Evolutionary conservation across 1,284 basidiomycete genomes (phyloP), one percentile per base, ranked within the genome.

Genomic region (Ustilago hordei): DNA sequence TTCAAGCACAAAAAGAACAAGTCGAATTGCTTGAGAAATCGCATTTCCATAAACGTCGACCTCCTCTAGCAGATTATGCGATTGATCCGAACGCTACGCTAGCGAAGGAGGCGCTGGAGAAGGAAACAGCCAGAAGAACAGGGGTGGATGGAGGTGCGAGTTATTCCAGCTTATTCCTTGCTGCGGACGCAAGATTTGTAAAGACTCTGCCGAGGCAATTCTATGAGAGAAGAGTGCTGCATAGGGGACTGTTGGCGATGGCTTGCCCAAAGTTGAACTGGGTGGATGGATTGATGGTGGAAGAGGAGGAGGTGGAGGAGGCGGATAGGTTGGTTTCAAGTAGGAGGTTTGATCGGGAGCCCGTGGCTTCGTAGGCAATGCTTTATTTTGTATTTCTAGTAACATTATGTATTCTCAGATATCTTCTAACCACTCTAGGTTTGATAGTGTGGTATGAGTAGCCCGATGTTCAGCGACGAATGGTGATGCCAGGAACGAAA

Each of bases 181-280:
- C 75, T 1, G 74, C 82, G 17, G 84, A 85, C 61, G 62, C 64
- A 8, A 68, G 81, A 13, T 85, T 85, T 64, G 50, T 63, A 11
- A 69, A 64, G 50, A 83, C 84, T 23, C 64, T 85, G 12, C 83
- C 84, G 8, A 60, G 58, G 7, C 36, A 38, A 17, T 76, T 82
- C 41, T 59, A 63, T 17, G 68, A 72, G 52, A 54, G 79, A 39
- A 72, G 84, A 19, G 58, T 71, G 23, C 60, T 85, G 59, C 84
- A 85, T 62, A 72, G 84, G 5, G 84, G 84, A 1, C 45, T 82
- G 53, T 66, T 84, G 50, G 83, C 81, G 15, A 84, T 85, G 81
- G 82, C 78, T 11, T 85, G 84, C 59, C 59, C 71, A 1, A 69
- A 79, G 47, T 64, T 85, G 36, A 71, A 61, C 15, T 85, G 84